Evolutionary conservation across 192 early-diverging fungal species (phyloP), one percentile per base, ranked within the genome.

Genomic region (Entophlyctis luteolus): DNA sequence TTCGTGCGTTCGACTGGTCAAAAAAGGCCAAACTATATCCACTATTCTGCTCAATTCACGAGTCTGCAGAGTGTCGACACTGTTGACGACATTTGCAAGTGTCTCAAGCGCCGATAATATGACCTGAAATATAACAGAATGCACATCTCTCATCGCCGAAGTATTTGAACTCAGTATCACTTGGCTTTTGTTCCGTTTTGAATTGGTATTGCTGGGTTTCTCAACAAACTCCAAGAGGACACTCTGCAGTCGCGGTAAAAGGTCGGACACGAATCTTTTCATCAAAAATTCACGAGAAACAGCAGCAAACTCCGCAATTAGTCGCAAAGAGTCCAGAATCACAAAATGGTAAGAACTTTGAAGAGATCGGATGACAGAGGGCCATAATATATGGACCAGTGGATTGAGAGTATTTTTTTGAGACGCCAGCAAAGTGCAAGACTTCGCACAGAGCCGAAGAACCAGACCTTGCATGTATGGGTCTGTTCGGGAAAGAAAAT

Each of bases 331-430:
- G 27, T 74, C 72, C 27, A 55, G 29, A 28, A 70, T 71, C 18
- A 80, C 78, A 48, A 35, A 80, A 35, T 67, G 60, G 29, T 74
- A 48, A 3, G 25, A 10, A 37, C 74, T 75, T 22, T 46, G 39
- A 4, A 71, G 36, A 27, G 70, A 67, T 2, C 48, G 28, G 1
- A 67, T 28, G 23, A 80, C 25, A 6, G 54, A 20, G 1, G 72
- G 68, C 78, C 78, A 80, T 18, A 77, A 39, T 16, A 28, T 33
- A 59, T 80, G 78, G n/a, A 77, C 65, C 18, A 59, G 34, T 0
- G 74, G 72, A 39, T 74, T 62, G 6, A 76, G 55, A 12, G 73
- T 69, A 31, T 48, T 10, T 12, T 37, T 35, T 14, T 39, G 27
- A 6, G 29, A 3, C 14, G 14, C 29, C 6, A 77, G 48, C 25